A percentile compares a stretch with the other conserved stretches of the same genome.
Conservation (phyloP, 805 yeast species). For the Sugiyamaella qingdaonensis region DNA sequence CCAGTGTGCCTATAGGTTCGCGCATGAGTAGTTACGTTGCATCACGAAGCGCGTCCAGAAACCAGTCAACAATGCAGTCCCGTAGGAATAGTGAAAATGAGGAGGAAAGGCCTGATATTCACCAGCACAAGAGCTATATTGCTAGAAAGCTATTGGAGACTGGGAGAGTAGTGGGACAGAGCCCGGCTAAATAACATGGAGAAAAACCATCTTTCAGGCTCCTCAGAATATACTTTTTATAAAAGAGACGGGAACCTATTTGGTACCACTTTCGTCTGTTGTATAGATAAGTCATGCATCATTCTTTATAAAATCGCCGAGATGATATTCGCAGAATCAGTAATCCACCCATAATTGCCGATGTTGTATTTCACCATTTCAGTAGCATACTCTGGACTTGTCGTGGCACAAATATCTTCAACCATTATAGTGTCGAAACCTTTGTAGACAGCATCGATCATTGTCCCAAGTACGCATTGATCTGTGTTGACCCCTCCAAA, state of each 20-base stretch:
- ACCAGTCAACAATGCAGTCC: conserved; percentile 3
- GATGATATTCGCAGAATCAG: background rate
- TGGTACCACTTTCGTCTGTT: no score
- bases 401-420: conserved; percentile 6
- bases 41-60: conserved; percentile 1
- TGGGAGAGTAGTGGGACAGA: conserved; percentile 1
- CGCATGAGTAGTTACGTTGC: conserved; percentile 4
- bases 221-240: background rate
- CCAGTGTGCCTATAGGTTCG: conserved; percentile 8
- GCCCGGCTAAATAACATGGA: background rate
- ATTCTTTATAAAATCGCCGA: background rate
- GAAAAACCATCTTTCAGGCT: background rate
- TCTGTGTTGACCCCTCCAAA: conserved; percentile 5
- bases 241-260: no score
- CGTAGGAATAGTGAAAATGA: background rate
- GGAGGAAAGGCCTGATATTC: background rate
- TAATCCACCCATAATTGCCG: conserved; percentile 2
- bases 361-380: conserved; percentile 4
- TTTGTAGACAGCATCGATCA: conserved; percentile 4
- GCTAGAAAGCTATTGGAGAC: background rate
- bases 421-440: conserved; percentile 5
- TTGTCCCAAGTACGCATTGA: conserved; percentile 3
- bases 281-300: background rate
- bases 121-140: conserved; percentile 1
- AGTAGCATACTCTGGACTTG: conserved; percentile 4